Evolutionary conservation across 2,329 filamentous ascomycete genomes (phyloP), one percentile per base, ranked within the genome.

Genomic region (Myriosclerotinia duriaeana): DNA sequence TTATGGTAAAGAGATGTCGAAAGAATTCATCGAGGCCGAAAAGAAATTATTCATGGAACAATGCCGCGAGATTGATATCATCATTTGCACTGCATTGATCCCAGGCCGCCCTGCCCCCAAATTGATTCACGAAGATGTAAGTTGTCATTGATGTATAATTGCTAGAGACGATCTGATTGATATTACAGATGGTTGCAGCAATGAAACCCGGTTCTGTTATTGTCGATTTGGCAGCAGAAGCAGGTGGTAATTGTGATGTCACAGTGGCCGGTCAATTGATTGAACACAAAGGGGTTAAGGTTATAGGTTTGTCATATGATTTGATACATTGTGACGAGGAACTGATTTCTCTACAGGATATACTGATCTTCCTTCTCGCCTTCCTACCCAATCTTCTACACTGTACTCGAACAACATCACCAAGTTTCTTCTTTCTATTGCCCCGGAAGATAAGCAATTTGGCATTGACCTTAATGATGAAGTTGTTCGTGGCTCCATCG

Each of bases 321-420:
- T 59, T 63, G 4, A 38, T 53, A 30, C 20, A 38, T 26, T n/a
- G 2, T 5, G 15, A 15, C 8, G n/a, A 1, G 3, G 15, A 63
- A 22, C 6, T 52, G 17, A 42, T 9, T 56, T 59, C 2, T 7
- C 5, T 22, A 14, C 2, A 87, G 85, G 90, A 44, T 96, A 96
- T 77, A 96, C 92, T 53, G 92, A 97, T 78, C 83, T 96, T 38
- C 92, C 93, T 0, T 96, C 92, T 42, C 86, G 92, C 55, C 83
- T 97, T 2, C 92, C 93, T 0, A 96, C 92, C 0, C 93, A 97
- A 77, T 92, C 92, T 0, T 96, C 92, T 0, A 96, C 91, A 0
- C 80, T 97, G 26, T 97, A 96, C 78, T 95, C 91, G 2, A 97
- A 96, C 83, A 97, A 97, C 75, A 93, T 96, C 73, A 93, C 89